Percentiles rank a stretch among this genome's conserved stretches.
These are phyloP conservation scores for Drechslerella dactyloides DNA, from an alignment of 2,329 filamentous ascomycete genomes.

Conservation along the genomic window DNA sequence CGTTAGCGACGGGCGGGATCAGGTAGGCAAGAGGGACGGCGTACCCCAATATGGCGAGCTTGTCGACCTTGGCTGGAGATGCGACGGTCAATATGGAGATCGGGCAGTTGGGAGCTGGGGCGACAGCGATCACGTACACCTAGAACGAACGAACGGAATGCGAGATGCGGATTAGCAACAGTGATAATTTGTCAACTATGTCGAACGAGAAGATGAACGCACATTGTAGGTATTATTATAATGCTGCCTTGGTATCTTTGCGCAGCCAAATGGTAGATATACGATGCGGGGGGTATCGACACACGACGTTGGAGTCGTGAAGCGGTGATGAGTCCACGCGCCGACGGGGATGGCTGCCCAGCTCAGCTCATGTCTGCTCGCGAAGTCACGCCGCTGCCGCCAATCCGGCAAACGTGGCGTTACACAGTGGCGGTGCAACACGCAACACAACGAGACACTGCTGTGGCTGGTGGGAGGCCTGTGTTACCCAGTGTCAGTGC, in stretches of 20 bases:
- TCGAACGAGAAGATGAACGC: slow-evolving; percentile 3
- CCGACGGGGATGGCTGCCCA: background rate
- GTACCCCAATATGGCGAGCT: slow-evolving; percentile 80
- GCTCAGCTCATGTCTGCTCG: slow-evolving; percentile 16
- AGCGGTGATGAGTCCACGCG: slow-evolving; percentile 9
- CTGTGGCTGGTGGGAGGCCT: too few species aligned
- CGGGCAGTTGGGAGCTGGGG: slow-evolving; percentile 1
- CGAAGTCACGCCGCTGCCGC: slow-evolving; percentile 49
- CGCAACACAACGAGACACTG: slow-evolving; percentile 12
- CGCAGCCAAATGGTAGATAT: background rate
- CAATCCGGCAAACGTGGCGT: too few species aligned
- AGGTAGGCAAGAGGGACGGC: slow-evolving; percentile 26
- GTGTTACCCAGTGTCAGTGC: too few species aligned
- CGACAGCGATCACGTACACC: slow-evolving; percentile 26
- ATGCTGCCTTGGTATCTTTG: slow-evolving; percentile 8
- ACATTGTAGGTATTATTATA: slow-evolving; percentile 22
- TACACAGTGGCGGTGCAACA: slow-evolving; percentile 20
- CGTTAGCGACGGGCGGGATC: slow-evolving; percentile 16
- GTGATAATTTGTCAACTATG: background rate
- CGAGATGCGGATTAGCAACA: slow-evolving; percentile 24
- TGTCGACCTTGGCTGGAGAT: slow-evolving; percentile 77
- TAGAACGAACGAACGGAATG: slow-evolving; percentile 8
- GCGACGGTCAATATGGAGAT: background rate
- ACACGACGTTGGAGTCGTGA: background rate
- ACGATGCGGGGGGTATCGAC: background rate